Base-by-base conservation (phyloP, 108 stramenopile species). In the Hondaea fermentalgiana region DNA sequence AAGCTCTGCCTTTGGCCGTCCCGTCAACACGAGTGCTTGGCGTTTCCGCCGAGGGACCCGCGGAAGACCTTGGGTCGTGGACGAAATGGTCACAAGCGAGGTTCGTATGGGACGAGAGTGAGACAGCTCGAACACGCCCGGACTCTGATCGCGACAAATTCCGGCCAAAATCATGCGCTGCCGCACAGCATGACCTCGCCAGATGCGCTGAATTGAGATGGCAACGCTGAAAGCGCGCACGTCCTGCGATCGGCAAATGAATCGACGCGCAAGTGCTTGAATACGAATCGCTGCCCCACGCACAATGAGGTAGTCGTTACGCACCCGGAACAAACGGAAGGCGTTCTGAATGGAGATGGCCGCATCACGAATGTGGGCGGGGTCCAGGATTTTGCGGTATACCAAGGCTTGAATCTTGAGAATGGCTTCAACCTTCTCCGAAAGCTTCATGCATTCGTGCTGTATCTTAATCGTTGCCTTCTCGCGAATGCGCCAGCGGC, bases 281-380 rank as follows among this genome's bases (percentile, higher is more conserved):
- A 83, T 83, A 12, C 76, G 76, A 35, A 83, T 83, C 51, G 76
- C 76, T 16, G 76, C 76, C 6, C 76, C 51, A 12, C 76, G 76
- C 6, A 83, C 76, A 83, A 83, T 53, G 4, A 83, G 76, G 76
- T 45, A 83, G n/a, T 83, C 76, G 23, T 83, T 83, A 8, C 76
- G 76, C 14, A 83, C 23, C 16, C 51, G 51, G 3, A 83, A 83
- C 2, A 83, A 3, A 53, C 76, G 45, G 3, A 83, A 83, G 76
- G 76, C 76, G 51, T 83, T 83, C 10, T 45, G 6, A 23, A 83
- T 83, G 3, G 5, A 6, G 28, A 83, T 21, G 25, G 76, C 76
- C 19, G 76, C 76, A 12, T 25, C 51, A 3, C 76, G 76, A 12
- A 53, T 1, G 49, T 53, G 23, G 6, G 45, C 49, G 16, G 76